Percentiles rank a stretch among this genome's conserved stretches.
These are phyloP conservation scores for Trichosporon sp. DNA, from an alignment of 1,284 basidiomycete species.

Conservation along the genomic window DNA sequence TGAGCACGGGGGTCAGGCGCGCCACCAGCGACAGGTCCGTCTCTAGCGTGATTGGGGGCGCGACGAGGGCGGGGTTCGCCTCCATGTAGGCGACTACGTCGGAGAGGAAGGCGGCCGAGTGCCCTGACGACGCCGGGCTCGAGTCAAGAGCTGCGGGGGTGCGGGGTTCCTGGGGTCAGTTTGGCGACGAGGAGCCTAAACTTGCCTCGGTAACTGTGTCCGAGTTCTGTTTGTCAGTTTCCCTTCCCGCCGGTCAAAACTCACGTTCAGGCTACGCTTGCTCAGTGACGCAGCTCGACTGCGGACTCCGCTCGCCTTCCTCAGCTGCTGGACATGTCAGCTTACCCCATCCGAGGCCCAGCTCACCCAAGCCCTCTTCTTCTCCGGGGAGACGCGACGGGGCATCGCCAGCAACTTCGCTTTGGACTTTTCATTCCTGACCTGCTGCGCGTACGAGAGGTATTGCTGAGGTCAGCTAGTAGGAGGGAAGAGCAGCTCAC, in stretches of 20 bases:
- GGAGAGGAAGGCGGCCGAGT: no score
- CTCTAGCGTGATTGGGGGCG: not conserved
- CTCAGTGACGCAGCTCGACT: not conserved
- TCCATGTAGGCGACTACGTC: not conserved
- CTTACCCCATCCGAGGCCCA: not conserved
- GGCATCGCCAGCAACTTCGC: conserved; percentile 1
- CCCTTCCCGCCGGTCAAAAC: not conserved
- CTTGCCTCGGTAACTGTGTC: not conserved
- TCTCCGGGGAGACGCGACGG: not conserved
- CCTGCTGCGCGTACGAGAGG: conserved; percentile 10
- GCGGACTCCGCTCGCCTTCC: not conserved
- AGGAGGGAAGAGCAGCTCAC: not conserved
- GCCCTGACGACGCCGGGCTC: not conserved
- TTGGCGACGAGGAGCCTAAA: not conserved
- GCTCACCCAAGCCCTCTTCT: not conserved
- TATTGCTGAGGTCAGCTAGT: conserved; percentile 4
- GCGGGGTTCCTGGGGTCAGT: not conserved
- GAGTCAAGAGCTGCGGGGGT: not conserved
- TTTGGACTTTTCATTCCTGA: conserved; percentile 14
- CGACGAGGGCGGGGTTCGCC: not conserved
- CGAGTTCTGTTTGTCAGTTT: not conserved
- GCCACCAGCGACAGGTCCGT: conserved; percentile 4
- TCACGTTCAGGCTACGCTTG: not conserved
- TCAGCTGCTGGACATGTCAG: not conserved
- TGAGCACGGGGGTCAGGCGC: conserved; percentile 8